Base-by-base conservation (phyloP, 2,329 filamentous ascomycete genomes). In the Colletotrichum caudatum region DNA sequence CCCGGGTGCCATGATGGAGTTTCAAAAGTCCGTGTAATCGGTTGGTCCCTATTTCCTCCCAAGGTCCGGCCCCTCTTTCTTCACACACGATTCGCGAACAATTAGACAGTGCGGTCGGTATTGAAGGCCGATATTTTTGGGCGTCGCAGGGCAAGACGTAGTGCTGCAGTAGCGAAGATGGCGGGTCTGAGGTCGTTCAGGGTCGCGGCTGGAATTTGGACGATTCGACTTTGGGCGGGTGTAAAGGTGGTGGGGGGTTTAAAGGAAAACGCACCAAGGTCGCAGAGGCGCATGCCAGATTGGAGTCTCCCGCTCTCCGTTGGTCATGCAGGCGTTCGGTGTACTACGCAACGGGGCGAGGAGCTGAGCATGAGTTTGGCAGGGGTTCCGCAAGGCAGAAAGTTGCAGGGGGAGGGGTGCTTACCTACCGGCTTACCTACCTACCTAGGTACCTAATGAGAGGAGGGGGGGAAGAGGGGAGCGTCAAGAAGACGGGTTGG, bases 1-100 rank as follows among this genome's bases (percentile, higher is more conserved):
- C 33, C 9, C 46, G 20, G 37, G 46, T 63, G 69, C 69, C 69
- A 71, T 71, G 51, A 46, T 69, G 65, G 50, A 71, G 50, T 46
- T 16, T 33, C 33, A 16, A 23, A 33, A 56, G 59, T 60, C 46
- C 53, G 59, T 69, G 29, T 33, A 23, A 37, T 41, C 26, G 46
- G 29, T 58, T 16, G 35, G 29, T 53, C 5, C 46, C 35, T n/a
- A n/a, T 14, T 48, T 37, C 63, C 54, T 16, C 33, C 29, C 5
- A 29, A 39, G 23, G n/a, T 18, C 33, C 39, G 20, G 26, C 14
- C 5, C 18, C 16, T 29, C 20, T 33, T 60, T 50, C 56, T 61
- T 29, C 29, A 51, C 23, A 14, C 2, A 26, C 50, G 8, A 12
- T 39, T n/a, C 16, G 29, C 14, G 23, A 29, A 20, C n/a, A 11